Evolutionary conservation across 2,329 filamentous ascomycete genomes (phyloP), one percentile per base, ranked within the genome.

Genomic region (Aspergillus costaricaensis): DNA sequence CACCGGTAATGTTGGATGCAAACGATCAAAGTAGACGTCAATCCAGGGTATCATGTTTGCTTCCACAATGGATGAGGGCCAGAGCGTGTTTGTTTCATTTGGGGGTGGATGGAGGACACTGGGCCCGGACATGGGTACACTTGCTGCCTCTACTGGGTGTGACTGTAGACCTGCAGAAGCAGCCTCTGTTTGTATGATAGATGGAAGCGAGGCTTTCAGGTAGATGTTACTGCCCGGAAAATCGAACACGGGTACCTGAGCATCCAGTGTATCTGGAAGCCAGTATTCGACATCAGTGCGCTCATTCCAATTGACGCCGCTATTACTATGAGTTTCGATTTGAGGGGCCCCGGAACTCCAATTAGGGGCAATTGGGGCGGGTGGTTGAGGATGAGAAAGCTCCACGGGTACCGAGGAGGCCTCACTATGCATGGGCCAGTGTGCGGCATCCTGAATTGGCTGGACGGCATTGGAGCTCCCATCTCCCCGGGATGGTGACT

Each of bases 11-110:
- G 77, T 80, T 4, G 77, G 75, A 59, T 80, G 77, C 41, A 80
- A 61, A 17, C 78, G 76, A 54, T 79, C 77, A 60, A 80, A 80
- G 58, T 78, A 80, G 3, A 80, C 76, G 47, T 80, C 77, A 17
- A 80, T 72, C 74, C 74, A 76, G 3, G 73, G 74, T 23, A 76
- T 72, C 72, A 80, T 72, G 21, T 75, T 78, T 1, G 73, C 73
- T 59, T 80, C 77, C 44, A 70, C 72, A 57, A 80, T 78, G 5
- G 67, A 73, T 0, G 69, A 50, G 2, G 77, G 77, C 77, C 77
- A 80, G 39, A 74, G 65, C 27, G 74, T 68, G 8, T 67, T 67
- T 51, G 14, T 57, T 15, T 63, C 69, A 49, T 56, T 68, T 47
- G 60, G 70, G 14, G 62, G 63, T 17, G 65, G 65, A 6, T 62